Evolutionary conservation across 768 basidiomycete species (phyloP), one percentile per base, ranked within the genome.

Genomic region (Stropharia rugosoannulata): DNA sequence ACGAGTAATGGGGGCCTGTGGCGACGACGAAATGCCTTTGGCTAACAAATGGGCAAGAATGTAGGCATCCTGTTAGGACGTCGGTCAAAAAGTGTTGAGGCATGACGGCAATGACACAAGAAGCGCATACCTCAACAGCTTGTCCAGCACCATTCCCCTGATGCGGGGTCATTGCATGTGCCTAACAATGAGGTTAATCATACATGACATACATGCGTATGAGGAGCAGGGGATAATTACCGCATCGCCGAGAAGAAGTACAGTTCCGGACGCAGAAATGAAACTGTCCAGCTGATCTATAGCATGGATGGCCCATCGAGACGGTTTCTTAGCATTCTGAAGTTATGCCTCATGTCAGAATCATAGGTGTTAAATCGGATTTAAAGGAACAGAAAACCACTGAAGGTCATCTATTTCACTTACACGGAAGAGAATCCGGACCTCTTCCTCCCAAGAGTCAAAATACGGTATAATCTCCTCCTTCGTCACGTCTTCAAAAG

Each of bases 251-350:
- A 80, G 54, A 35, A 80, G 61, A 6, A 68, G 70, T 8, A 74
- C 82, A 3, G 75, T 67, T 11, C 78, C 81, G 5, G 72, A 73
- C 1, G 76, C 73, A 53, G 76, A 81, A 8, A 79, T 70, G 51
- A 76, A 81, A 5, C 79, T 70, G 0, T 72, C 69, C 22, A 89
- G 64, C 1, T 82, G 78, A 35, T 70, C 71, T 1, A 82, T 69
- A 1, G 73, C 78, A 61, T 87, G 82, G 19, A 89, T 75, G 0
- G 82, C 84, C 87, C 87, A 89, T 49, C 79, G 69, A 15, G 74
- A 70, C 2, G 80, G 74, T 40, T 70, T 73, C 4, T 77, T 73
- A 12, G 79, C 70, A 56, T 79, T 80, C 85, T 86, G 60, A 45
- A 49, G 59, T 22, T 49, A 37, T 15, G 49, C 19, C 38, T 22